A percentile compares a stretch with the other conserved stretches of the same genome.
phyloP scores from a whole-genome alignment of 75 land plant species.

The Gnetum montanum region DNA sequence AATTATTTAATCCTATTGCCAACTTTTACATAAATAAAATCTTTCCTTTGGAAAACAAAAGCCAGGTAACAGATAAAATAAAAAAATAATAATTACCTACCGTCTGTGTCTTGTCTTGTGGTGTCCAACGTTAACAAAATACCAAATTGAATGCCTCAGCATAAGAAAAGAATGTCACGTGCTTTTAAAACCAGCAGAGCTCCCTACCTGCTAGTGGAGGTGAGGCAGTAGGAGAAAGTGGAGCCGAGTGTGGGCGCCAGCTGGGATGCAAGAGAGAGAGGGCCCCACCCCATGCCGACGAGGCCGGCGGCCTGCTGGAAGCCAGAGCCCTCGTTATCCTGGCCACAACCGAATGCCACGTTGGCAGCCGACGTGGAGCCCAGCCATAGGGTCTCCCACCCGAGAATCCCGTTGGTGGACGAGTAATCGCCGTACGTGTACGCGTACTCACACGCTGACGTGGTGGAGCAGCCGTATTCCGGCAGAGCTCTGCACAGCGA shows the following conservation, averaged over 20 bases:
- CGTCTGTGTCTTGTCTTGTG: no score
- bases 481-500: neutral
- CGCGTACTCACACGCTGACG: conserved; percentile 10
- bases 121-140: no score
- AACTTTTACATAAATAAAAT: no score
- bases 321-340: conserved; percentile 19
- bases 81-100: no score
- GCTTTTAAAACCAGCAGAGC: no score
- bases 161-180: no score
- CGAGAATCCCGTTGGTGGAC: conserved; percentile 16
- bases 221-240: conserved; percentile 1
- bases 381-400: conserved; percentile 14
- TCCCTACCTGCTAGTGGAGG: neutral
- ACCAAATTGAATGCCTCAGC: no score
- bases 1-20: no score
- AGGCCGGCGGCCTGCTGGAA: neutral
- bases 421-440: conserved; percentile 24
- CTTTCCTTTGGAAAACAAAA: no score
- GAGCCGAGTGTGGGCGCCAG: neutral
- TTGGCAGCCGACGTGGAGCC: neutral
- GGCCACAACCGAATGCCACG: conserved; percentile 28
- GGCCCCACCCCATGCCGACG: neutral
- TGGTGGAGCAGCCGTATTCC: neutral
- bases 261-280: neutral
- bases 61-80: no score